Percentiles rank a stretch among this genome's conserved stretches.
These are phyloP conservation scores for Madurella fahalii DNA, from an alignment of 2,329 filamentous ascomycete species.

Conservation along the genomic window DNA sequence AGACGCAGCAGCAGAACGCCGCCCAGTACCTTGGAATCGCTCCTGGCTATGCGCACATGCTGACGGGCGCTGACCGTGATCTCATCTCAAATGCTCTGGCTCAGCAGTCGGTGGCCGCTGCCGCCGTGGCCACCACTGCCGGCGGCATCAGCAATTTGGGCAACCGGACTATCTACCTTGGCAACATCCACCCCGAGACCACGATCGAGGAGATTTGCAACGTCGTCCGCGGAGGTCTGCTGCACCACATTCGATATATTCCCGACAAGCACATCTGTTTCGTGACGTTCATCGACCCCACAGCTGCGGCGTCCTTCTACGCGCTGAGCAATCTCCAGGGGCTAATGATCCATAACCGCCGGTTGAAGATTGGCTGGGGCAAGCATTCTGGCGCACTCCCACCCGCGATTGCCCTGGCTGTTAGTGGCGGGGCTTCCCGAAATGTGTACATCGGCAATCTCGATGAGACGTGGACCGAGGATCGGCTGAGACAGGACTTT, in stretches of 20 bases:
- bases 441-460: slow-evolving; percentile 98
- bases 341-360: slow-evolving; percentile 97
- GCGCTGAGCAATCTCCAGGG: slow-evolving; percentile 96
- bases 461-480: slow-evolving; percentile 95
- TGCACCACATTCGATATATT: slow-evolving; percentile 98
- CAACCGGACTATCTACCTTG: slow-evolving; percentile 95
- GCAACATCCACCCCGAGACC: slow-evolving; percentile 98
- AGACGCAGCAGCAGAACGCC: slow-evolving; percentile 98
- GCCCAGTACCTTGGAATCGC: slow-evolving; percentile 97
- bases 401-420: slow-evolving; percentile 90
- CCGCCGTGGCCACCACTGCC: slow-evolving; percentile 91
- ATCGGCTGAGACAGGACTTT: slow-evolving; percentile 92
- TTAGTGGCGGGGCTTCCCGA: slow-evolving; percentile 93
- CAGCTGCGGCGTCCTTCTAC: slow-evolving; percentile 95
- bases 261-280: slow-evolving; percentile 99
- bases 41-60: slow-evolving; percentile 90
- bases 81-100: slow-evolving; percentile 94
- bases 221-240: slow-evolving; percentile 87
- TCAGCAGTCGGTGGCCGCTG: slow-evolving; percentile 95
- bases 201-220: slow-evolving; percentile 99
- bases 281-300: slow-evolving; percentile 98
- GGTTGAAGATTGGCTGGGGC: slow-evolving; percentile 98
- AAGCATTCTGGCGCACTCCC: slow-evolving; percentile 97
- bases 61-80: slow-evolving; percentile 93
- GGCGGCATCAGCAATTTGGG: slow-evolving; percentile 96